Evolutionary conservation across 345 rosid genomes (phyloP).

Genomic region (Lepidium didymum): DNA sequence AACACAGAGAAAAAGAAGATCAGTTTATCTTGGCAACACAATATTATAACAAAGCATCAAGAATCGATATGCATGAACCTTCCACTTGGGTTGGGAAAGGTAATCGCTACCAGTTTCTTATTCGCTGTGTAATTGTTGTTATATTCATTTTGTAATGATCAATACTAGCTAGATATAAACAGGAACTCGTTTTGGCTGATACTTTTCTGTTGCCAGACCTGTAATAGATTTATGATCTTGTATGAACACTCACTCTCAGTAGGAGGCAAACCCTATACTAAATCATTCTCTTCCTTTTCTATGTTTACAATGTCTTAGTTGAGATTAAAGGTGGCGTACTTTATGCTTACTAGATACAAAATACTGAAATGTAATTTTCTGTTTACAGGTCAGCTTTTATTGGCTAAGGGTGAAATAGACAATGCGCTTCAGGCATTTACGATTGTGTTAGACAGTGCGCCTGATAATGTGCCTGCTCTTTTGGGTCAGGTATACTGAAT

Average conservation of each 20-base stretch:
- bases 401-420: constrained; percentile 90
- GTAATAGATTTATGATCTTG: neutral
- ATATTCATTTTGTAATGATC: neutral
- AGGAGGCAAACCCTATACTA: neutral
- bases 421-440: constrained; percentile 89
- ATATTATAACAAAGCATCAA: constrained; percentile 83
- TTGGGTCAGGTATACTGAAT: constrained; percentile 73
- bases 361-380: constrained; percentile 1
- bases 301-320: neutral
- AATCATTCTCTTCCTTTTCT: neutral
- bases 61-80: constrained; percentile 98
- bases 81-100: constrained; percentile 99
- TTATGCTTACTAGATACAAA: constrained; percentile 2
- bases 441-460: constrained; percentile 69
- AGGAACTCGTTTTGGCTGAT: neutral
- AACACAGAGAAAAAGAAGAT: constrained; percentile 83
- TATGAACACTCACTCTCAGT: neutral
- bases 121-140: neutral
- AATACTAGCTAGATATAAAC: neutral
- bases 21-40: constrained; percentile 80
- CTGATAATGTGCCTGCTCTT: constrained; percentile 89
- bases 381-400: constrained; percentile 81
- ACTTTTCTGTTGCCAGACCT: neutral
- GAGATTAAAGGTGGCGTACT: neutral
- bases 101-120: constrained; percentile 11